Evolutionary conservation across 225 moss, liverwort and hornwort species (phyloP).

Genomic region (Straminergon stramineum): DNA sequence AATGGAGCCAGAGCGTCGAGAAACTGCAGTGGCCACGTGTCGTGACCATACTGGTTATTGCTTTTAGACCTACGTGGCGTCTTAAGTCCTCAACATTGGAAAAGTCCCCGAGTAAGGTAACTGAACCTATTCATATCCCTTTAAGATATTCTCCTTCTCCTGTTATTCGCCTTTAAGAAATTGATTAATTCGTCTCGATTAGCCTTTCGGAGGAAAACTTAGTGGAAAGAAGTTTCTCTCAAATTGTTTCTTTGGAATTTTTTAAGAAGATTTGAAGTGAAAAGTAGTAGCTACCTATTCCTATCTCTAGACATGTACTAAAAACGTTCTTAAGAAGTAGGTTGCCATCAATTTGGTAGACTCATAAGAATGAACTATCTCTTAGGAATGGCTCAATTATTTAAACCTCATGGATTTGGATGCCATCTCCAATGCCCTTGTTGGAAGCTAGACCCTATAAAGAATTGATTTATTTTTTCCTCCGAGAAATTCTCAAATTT

Average conservation of each 20-base stretch:
- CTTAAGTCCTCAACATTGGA: background rate
- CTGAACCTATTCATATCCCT: background rate
- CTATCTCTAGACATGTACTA: background rate
- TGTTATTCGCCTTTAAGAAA: too few species aligned
- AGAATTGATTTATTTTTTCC: background rate
- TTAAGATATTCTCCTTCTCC: too few species aligned
- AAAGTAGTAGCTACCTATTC: background rate
- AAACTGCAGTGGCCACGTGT: background rate
- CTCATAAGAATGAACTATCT: background rate
- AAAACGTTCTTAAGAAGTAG: background rate
- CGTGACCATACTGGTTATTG: background rate
- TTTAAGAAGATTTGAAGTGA: background rate
- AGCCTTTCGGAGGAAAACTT: background rate
- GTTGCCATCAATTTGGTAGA: rapidly evolving
- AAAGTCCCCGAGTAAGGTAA: background rate
- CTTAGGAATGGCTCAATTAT: background rate
- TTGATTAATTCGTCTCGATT: background rate
- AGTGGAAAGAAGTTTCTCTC: background rate
- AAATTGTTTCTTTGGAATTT: background rate
- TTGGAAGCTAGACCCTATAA: background rate
- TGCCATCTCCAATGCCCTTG: background rate
- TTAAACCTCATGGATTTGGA: background rate
- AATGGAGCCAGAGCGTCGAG: background rate
- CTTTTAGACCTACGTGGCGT: background rate
- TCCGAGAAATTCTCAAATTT: rapidly evolving